Conservation (phyloP, 495 filamentous ascomycete species). For the Pyrenula aspistea region DNA sequence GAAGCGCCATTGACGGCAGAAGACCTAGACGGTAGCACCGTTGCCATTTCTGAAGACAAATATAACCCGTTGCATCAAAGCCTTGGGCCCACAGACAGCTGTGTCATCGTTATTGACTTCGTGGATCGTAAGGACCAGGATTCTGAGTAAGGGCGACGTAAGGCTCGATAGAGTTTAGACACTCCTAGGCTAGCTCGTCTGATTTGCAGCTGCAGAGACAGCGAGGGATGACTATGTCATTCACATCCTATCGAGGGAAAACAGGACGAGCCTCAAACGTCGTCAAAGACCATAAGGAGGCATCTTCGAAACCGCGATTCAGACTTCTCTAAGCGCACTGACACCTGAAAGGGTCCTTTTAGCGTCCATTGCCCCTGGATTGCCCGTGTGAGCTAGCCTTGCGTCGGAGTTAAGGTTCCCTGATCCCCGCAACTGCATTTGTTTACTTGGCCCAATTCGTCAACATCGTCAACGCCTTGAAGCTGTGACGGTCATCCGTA, state of each 20-base stretch:
- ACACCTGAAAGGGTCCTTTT: neutral
- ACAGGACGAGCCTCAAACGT: no score
- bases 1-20: conserved; percentile 19
- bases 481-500: no score
- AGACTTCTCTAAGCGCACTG: neutral
- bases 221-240: no score
- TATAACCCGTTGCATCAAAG: no score
- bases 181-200: neutral
- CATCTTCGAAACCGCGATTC: neutral
- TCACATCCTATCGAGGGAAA: no score
- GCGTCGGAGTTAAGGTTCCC: neutral
- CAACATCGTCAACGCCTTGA: neutral
- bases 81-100: neutral
- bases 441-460: neutral
- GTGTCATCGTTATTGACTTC: neutral
- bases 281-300: neutral
- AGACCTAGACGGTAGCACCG: conserved; percentile 30
- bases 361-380: neutral
- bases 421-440: neutral
- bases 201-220: neutral
- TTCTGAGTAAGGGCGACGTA: neutral
- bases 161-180: neutral
- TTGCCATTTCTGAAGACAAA: conserved; percentile 28
- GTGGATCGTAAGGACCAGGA: neutral
- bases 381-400: neutral